Base-by-base conservation (phyloP, 371 early-diverging fungal species). In the Capillidium rhysosporum region DNA sequence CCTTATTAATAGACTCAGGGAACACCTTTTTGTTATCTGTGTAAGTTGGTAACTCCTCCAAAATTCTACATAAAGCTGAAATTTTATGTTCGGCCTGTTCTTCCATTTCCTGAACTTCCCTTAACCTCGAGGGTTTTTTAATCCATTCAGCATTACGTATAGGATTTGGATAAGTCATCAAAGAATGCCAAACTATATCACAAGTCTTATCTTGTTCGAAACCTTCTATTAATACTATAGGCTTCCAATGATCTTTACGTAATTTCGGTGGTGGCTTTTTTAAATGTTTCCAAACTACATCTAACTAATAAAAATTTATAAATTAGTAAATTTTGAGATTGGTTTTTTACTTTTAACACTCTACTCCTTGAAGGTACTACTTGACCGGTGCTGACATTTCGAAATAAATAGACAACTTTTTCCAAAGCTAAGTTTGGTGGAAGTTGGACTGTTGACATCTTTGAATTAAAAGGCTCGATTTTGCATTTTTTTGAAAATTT, bases 181-280 rank as follows among this genome's bases (percentile, higher is more conserved):
- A 18, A 4, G 40, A 40, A n/a, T 52, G 52, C 40, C 39, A 52
- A 9, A 52, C 52, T 25, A 52, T 52, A 40, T 52, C 52, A 3
- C 40, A 39, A 25, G 52, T 52, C 34, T 21, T 52, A 1, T 40
- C 41, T 10, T 38, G 25, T 5, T 20, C 24, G 26, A 52, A 52
- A 18, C 52, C 52, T 9, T 14, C 20, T 2, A 43, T 24, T 18
- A 41, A 39, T 12, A 41, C 3, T 10, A 52, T 52, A 2, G 52
- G 52, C 25, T 52, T 52, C 52, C 52, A 52, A 9, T 52, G 52
- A 41, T 52, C 52, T 26, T 52, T 52, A n/a, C 52, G 9, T 9
- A 52, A 14, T 16, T 29, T 38, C 2, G 40, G 26, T 16, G 38
- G 34, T 18, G 51, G 51, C 20, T 23, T 14, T 38, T 38, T 23